Conservation (phyloP, 441 rosid species). For the Bocquillonia castaneifolia region DNA sequence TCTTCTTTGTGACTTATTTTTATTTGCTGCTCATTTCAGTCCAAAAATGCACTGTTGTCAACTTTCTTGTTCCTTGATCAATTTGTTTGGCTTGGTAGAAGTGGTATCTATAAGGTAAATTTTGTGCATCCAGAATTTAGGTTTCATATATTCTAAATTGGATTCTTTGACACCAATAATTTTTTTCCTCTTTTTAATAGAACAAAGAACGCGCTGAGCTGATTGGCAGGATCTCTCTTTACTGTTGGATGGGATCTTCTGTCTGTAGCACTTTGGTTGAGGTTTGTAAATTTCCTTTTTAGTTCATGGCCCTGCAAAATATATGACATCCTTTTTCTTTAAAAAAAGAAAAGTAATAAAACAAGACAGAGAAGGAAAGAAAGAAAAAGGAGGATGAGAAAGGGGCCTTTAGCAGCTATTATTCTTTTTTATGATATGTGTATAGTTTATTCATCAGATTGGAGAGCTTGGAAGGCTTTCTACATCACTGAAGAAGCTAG, state of each 20-base stretch:
- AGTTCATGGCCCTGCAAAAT: not conserved
- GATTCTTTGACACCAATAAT: not conserved
- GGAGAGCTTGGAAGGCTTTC: conserved; percentile 91
- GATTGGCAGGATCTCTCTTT: conserved; percentile 82
- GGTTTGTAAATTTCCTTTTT: conserved; percentile 41
- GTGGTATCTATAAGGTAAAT: conserved; percentile 82
- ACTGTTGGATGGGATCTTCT: conserved; percentile 89
- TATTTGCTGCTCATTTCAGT: conserved; percentile 44
- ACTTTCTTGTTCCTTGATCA: conserved; percentile 96
- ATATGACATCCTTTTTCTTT: not conserved
- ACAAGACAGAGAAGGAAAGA: not conserved
- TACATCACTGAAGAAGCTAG: conserved; percentile 67
- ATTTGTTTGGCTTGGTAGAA: conserved; percentile 91
- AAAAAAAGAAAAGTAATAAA: not conserved
- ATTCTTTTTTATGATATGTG: conserved; percentile 4
- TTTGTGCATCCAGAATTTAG: not conserved
- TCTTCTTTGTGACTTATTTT: conserved; percentile 12
- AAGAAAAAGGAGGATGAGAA: not conserved
- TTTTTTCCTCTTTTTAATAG: conserved; percentile 29
- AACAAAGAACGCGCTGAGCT: conserved; percentile 82
- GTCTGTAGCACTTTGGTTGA: conserved; percentile 73
- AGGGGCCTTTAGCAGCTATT: not conserved
- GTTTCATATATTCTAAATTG: conserved; percentile 8
- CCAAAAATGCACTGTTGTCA: conserved; percentile 80
- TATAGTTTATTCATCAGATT: conserved; percentile 35